Conservation (phyloP, 768 basidiomycete genomes). For the Boletellus ananas region DNA sequence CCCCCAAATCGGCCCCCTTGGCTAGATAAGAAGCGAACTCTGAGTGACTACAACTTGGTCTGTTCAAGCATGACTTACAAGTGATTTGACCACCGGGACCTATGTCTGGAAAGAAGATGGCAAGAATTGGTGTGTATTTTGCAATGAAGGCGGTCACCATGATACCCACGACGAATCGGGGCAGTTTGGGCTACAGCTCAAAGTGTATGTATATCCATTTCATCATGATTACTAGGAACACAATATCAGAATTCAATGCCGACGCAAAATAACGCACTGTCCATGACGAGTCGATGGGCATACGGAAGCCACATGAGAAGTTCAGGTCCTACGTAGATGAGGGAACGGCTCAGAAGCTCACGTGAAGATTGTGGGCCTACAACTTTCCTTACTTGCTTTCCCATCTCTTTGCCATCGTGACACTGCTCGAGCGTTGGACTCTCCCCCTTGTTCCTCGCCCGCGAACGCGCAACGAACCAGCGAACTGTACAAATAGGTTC, state of each 20-base stretch:
- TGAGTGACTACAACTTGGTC: background rate
- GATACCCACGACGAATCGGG: constrained; percentile 1
- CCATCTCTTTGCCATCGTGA: too few species aligned
- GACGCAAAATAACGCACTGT: constrained; percentile 8
- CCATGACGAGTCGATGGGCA: constrained; percentile 16
- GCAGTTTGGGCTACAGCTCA: constrained; percentile 3
- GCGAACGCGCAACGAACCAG: too few species aligned
- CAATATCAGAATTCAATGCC: background rate
- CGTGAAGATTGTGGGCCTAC: too few species aligned
- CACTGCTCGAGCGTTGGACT: too few species aligned
- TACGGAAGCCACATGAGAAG: constrained; percentile 13
- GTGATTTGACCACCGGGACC: constrained; percentile 8
- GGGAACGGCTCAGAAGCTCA: too few species aligned
- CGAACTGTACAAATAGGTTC: too few species aligned
- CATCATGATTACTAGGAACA: constrained; percentile 17
- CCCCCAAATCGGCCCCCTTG: background rate
- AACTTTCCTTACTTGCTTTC: too few species aligned
- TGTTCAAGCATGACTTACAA: constrained; percentile 4
- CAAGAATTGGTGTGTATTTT: background rate
- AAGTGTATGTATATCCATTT: constrained; percentile 12
- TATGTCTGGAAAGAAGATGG: constrained; percentile 6
- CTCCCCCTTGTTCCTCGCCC: too few species aligned
- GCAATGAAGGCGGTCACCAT: constrained; percentile 8
- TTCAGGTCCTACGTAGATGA: constrained; percentile 10
- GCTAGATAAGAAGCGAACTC: background rate